These are phyloP conservation scores for Nakazawaea wickerhamii DNA, from an alignment of 805 yeast genomes.

Conservation along the genomic window DNA sequence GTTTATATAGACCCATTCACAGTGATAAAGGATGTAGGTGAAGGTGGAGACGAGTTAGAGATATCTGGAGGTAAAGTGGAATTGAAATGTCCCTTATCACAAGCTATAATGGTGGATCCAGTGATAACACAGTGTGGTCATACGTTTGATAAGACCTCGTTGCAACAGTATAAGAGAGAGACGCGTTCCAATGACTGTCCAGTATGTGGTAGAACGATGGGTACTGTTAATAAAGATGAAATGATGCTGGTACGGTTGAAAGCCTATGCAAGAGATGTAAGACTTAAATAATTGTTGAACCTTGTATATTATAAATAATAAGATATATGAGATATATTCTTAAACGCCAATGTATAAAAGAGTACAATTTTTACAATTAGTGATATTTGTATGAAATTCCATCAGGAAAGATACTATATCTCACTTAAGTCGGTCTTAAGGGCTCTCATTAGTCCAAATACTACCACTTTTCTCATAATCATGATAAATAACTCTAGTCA, in stretches of 20 bases:
- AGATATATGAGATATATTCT: too few relatives aligned
- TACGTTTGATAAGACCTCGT: constrained; percentile 48
- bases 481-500: too few relatives aligned
- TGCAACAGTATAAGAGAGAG: constrained; percentile 29
- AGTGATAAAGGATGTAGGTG: constrained; percentile 20
- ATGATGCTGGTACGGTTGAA: constrained; percentile 53
- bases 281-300: constrained; percentile 16
- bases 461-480: too few relatives aligned
- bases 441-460: too few relatives aligned
- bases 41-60: constrained; percentile 55
- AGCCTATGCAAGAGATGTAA: constrained; percentile 26
- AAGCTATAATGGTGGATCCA: constrained; percentile 47
- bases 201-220: constrained; percentile 34
- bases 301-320: background rate
- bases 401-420: too few relatives aligned
- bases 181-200: constrained; percentile 44
- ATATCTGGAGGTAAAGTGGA: constrained; percentile 70
- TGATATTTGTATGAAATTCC: too few relatives aligned
- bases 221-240: constrained; percentile 35
- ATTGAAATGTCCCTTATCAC: constrained; percentile 62
- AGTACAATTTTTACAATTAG: too few relatives aligned
- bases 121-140: constrained; percentile 55
- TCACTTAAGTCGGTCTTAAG: too few relatives aligned
- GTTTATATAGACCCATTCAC: constrained; percentile 9
- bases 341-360: too few relatives aligned